A percentile compares a stretch with the other conserved stretches of the same genome.
Conservation (phyloP, 257 asterid genomes). For the Solanum sejunctum region DNA sequence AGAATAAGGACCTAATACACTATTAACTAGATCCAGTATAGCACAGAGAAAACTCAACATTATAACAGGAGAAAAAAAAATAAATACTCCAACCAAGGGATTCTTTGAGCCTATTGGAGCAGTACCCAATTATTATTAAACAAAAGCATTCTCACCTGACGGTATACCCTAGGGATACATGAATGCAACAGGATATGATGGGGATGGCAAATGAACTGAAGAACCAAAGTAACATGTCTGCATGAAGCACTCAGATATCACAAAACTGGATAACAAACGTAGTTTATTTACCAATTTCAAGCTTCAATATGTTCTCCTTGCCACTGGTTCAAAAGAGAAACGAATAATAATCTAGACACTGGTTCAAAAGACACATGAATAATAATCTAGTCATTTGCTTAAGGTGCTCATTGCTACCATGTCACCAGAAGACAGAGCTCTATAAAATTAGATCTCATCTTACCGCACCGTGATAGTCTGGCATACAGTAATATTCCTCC, state of each 20-base stretch:
- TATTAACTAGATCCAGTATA: neutral
- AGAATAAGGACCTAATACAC: neutral
- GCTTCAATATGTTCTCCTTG: neutral
- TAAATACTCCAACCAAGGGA: neutral
- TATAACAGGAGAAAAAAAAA: neutral
- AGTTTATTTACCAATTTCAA: neutral
- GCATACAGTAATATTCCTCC: constrained; percentile 95
- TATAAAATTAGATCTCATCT: constrained; percentile 8
- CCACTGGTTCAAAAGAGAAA: neutral
- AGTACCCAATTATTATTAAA: neutral
- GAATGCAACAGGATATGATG: neutral
- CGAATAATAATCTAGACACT: neutral
- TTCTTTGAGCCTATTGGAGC: neutral
- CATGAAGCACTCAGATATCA: neutral
- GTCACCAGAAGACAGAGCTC: neutral
- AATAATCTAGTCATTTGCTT: neutral
- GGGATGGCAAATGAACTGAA: neutral
- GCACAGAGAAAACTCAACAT: neutral
- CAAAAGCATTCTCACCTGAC: neutral
- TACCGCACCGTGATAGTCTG: constrained; percentile 73
- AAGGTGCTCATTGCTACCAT: neutral
- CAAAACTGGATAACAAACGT: neutral
- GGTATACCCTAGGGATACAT: neutral
- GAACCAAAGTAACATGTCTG: neutral
- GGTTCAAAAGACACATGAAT: neutral